Evolutionary conservation across 495 filamentous ascomycete genomes (phyloP), one percentile per base, ranked within the genome.

Genomic region (Lentithecium fluviatile): DNA sequence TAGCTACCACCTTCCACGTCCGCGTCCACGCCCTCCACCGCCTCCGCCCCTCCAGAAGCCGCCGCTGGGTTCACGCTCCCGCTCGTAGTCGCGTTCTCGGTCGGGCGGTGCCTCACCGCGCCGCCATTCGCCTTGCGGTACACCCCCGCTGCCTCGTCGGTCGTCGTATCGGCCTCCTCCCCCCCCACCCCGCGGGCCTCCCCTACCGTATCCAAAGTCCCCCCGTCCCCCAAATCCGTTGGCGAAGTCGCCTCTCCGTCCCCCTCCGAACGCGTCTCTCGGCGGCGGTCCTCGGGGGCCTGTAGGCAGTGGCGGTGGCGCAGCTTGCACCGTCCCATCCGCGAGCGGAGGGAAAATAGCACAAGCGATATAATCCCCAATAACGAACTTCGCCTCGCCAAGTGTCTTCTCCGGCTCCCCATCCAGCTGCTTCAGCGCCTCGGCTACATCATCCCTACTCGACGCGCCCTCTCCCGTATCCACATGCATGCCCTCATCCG

Each of bases 301-400:
- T n/a, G 57, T 72, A 66, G 52, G 77, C 10, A 32, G 29, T 56
- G 67, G 71, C 61, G 68, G 73, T 57, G 73, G 76, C 11, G 79
- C 70, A 7, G 86, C 82, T 52, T 83, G 84, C 20, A 95, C 85
- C n/a, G 80, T 80, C 0, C 90, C 91, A 68, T 91, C 86, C 43
- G 80, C 75, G 69, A 85, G 72, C 15, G 93, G 90, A 43, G 88
- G 85, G 21, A 91, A 73, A 46, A 97, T 85, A 2, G 89, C 88
- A 70, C 87, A 90, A 56, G 84, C 84, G 21, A 97, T 80, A 70
- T 86, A 96, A 74, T 96, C 93, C 0, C 93, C 94, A 58, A 92
- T 85, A 26, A 97, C 86, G 65, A 96, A 96, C 24, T 83, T 78
- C 34, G 81, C 83, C 43, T 95, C 90, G 46, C 76, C 74, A 40